Conservation (phyloP, 345 rosid species). For the Salix brachista region DNA sequence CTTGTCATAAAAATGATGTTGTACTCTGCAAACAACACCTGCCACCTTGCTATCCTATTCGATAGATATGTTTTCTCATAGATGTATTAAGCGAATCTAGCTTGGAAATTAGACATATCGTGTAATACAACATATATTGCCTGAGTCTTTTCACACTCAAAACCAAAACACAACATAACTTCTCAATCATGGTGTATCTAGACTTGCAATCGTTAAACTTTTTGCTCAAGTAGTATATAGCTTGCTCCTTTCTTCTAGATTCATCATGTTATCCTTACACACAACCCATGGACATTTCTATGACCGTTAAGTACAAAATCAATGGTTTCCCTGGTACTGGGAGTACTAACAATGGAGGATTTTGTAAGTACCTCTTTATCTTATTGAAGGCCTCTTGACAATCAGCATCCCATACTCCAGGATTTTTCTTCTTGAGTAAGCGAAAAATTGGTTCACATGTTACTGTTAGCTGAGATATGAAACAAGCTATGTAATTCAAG, state of each 20-base stretch:
- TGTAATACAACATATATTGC: neutral
- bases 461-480: neutral
- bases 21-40: too few species aligned
- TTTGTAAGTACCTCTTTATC: neutral
- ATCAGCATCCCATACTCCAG: neutral
- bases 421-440: neutral
- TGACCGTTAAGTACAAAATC: neutral
- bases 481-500: fast-evolving
- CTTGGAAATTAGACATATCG: fast-evolving
- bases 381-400: neutral
- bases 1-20: too few species aligned
- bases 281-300: neutral
- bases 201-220: neutral
- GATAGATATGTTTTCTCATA: neutral
- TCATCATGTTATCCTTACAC: neutral
- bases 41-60: too few species aligned
- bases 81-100: neutral
- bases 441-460: neutral
- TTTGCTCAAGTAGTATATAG: neutral
- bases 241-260: neutral
- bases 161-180: neutral
- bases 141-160: neutral
- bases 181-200: neutral
- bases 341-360: neutral
- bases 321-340: neutral